Evolutionary conservation across 306 rosid genomes (phyloP).

Genomic region (Dryas drummondii): DNA sequence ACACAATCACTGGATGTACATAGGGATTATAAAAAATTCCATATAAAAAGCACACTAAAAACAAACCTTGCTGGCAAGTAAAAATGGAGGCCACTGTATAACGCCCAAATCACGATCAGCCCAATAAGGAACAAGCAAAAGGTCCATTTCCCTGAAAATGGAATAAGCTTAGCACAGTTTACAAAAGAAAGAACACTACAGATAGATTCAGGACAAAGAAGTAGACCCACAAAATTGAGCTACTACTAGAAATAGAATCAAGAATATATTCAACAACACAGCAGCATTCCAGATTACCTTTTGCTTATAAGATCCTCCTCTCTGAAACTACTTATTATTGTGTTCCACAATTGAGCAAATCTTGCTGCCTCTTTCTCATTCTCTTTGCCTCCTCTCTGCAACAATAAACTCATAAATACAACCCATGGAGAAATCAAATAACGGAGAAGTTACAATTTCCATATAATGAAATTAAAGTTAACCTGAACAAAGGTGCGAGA

Average conservation of each 20-base stretch:
- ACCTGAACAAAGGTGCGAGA: slow-evolving; percentile 65
- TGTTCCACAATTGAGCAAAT: slow-evolving; percentile 97
- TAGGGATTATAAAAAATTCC: slow-evolving; percentile 13
- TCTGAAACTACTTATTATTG: slow-evolving; percentile 83
- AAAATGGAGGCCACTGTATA: slow-evolving; percentile 96
- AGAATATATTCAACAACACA: slow-evolving; percentile 4
- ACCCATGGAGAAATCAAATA: not conserved
- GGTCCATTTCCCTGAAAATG: slow-evolving; percentile 78
- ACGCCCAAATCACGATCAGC: slow-evolving; percentile 86
- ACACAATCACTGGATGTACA: slow-evolving; percentile 20
- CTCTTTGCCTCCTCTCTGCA: slow-evolving; percentile 57
- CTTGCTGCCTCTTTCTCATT: slow-evolving; percentile 91
- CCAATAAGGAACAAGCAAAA: slow-evolving; percentile 97
- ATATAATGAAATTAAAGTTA: slow-evolving; percentile 7
- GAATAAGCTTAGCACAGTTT: slow-evolving; percentile 26
- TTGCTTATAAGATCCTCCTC: slow-evolving; percentile 92
- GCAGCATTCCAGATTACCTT: slow-evolving; percentile 43
- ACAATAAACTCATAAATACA: slow-evolving; percentile 7
- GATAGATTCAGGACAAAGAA: slow-evolving; percentile 1
- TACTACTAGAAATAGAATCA: slow-evolving; percentile 13
- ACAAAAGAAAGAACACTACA: not conserved
- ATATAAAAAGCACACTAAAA: not conserved
- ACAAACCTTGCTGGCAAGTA: slow-evolving; percentile 97
- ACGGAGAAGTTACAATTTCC: not conserved
- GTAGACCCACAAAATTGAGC: not conserved